A percentile compares a stretch with the other conserved stretches of the same genome.
Conservation (phyloP, 352 stramenopile species). For the Vaucheria bursata region DNA sequence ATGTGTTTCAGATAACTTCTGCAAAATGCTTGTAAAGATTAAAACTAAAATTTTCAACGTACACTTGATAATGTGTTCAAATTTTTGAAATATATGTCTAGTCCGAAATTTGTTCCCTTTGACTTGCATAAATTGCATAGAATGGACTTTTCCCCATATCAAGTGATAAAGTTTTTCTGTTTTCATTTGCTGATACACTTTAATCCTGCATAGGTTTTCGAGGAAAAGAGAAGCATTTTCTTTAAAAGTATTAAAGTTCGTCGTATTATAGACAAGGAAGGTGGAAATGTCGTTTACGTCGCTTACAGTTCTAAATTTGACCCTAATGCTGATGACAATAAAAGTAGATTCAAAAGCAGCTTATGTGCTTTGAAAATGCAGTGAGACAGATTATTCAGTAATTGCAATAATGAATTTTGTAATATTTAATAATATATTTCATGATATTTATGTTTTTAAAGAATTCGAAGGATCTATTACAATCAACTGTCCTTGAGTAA, state of each 20-base stretch:
- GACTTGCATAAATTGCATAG: neutral
- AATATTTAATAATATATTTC: too few species aligned
- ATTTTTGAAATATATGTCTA: neutral
- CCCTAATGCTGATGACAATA: conserved; percentile 69
- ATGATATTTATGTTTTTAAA: too few species aligned
- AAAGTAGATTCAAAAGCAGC: conserved; percentile 64
- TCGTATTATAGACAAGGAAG: conserved; percentile 55
- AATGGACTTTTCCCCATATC: neutral
- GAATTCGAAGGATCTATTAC: too few species aligned
- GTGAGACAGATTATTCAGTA: too few species aligned
- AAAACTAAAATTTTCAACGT: too few species aligned
- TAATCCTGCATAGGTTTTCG: neutral
- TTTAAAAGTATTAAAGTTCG: conserved; percentile 68
- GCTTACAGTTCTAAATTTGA: conserved; percentile 66
- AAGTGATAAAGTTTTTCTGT: neutral
- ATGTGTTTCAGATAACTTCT: too few species aligned
- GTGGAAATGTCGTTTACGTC: conserved; percentile 65
- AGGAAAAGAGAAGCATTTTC: conserved; percentile 38
- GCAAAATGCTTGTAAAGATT: too few species aligned
- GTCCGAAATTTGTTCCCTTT: neutral
- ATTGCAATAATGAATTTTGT: too few species aligned
- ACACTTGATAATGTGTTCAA: conserved; percentile 1
- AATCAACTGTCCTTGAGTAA: too few species aligned
- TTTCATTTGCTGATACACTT: neutral
- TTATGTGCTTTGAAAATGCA: too few species aligned